Evolutionary conservation across 2,329 filamentous ascomycete species (phyloP).

Genomic region (Juglanconis oblonga): DNA sequence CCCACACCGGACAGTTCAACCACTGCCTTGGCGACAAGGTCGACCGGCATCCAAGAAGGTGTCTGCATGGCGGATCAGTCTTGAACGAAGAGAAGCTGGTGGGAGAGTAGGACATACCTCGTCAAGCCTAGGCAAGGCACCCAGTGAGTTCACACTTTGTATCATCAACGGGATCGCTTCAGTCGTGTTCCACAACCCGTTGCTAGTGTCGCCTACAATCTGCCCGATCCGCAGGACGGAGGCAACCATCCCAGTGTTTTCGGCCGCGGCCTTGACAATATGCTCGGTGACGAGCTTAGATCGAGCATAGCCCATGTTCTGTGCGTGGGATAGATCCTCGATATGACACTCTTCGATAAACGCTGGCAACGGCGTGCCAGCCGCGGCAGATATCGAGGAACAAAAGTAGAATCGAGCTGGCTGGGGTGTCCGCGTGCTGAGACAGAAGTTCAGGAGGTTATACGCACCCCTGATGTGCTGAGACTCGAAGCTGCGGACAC

Average conservation of each 20-base stretch:
- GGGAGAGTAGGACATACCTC: slow-evolving; percentile 27
- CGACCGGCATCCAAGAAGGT: slow-evolving; percentile 44
- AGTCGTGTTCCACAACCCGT: slow-evolving; percentile 49
- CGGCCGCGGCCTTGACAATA: slow-evolving; percentile 34
- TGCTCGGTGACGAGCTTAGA: slow-evolving; percentile 40
- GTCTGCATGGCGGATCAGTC: neutral
- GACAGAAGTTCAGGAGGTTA: slow-evolving; percentile 39
- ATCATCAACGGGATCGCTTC: slow-evolving; percentile 54
- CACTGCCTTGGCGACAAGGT: slow-evolving; percentile 39
- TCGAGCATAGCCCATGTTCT: slow-evolving; percentile 40
- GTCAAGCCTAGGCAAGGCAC: slow-evolving; percentile 41
- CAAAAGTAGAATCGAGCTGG: slow-evolving; percentile 43
- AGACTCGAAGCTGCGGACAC: slow-evolving; percentile 45
- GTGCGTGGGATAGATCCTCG: slow-evolving; percentile 27
- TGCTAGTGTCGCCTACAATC: slow-evolving; percentile 43
- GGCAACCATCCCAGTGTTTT: slow-evolving; percentile 27
- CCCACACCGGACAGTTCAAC: slow-evolving; percentile 32
- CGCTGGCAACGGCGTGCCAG: slow-evolving; percentile 28
- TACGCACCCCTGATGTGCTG: slow-evolving; percentile 42
- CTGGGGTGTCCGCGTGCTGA: neutral
- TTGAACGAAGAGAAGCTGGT: too few species aligned
- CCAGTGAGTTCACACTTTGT: slow-evolving; percentile 40
- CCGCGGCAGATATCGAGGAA: slow-evolving; percentile 43
- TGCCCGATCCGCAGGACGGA: slow-evolving; percentile 47
- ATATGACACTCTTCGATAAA: too few species aligned